A percentile compares a stretch with the other conserved stretches of the same genome.
Evolutionary conservation across 2,329 filamentous ascomycete species (phyloP).

Genomic region (Aureobasidium sp.): DNA sequence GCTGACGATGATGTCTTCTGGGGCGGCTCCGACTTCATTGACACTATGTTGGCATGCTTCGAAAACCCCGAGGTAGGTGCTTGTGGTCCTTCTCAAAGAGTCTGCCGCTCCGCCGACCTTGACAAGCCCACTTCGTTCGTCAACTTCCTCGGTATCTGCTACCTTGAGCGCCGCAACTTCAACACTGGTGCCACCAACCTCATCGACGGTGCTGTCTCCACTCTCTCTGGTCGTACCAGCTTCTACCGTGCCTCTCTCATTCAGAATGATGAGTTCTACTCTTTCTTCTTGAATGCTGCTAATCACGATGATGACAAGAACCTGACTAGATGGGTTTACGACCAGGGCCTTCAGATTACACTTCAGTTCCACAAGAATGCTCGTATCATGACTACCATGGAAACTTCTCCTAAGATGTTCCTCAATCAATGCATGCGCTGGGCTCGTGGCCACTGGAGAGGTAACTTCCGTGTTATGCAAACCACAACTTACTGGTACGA

Average conservation of each 20-base stretch:
- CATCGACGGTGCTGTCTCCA: constrained; percentile 51
- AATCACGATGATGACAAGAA: constrained; percentile 55
- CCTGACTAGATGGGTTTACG: constrained; percentile 46
- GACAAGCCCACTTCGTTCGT: constrained; percentile 24
- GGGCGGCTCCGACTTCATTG: constrained; percentile 21
- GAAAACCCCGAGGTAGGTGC: constrained; percentile 41
- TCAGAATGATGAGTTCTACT: constrained; percentile 33
- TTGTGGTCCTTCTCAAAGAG: constrained; percentile 49
- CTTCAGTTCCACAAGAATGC: constrained; percentile 45
- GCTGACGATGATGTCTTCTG: constrained; percentile 31
- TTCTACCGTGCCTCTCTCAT: constrained; percentile 45
- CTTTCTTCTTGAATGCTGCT: constrained; percentile 40
- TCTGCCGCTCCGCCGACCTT: constrained; percentile 31
- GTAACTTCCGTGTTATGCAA: constrained; percentile 42
- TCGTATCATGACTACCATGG: constrained; percentile 45
- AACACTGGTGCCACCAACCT: constrained; percentile 48
- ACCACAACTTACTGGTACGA: constrained; percentile 27
- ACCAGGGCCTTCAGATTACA: constrained; percentile 43
- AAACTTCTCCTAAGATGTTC: constrained; percentile 40
- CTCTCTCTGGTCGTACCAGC: constrained; percentile 49
- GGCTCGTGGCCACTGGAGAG: constrained; percentile 46
- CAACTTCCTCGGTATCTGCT: constrained; percentile 51
- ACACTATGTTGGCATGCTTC: constrained; percentile 30
- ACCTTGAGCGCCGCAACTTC: constrained; percentile 54
- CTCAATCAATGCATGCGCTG: constrained; percentile 46